Percentiles rank a stretch among this genome's conserved stretches.
These are phyloP conservation scores for Suillus subluteus DNA, from an alignment of 768 basidiomycete genomes.

Conservation along the genomic window DNA sequence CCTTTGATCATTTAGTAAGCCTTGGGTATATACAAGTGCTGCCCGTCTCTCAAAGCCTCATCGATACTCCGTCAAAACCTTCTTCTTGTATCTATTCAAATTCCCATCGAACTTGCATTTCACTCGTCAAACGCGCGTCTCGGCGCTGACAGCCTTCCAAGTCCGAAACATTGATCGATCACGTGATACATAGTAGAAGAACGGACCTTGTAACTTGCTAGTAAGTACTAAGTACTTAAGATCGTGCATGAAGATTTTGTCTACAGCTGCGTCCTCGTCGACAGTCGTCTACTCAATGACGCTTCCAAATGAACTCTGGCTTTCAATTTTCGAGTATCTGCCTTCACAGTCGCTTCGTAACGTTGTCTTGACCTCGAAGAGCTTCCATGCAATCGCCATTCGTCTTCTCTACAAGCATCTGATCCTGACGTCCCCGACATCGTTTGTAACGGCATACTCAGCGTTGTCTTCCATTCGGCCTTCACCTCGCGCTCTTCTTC, in stretches of 20 bases:
- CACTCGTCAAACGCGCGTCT: background rate
- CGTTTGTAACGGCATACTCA: conserved; percentile 14
- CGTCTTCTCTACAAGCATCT: conserved; percentile 25
- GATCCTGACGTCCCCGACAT: conserved; percentile 36
- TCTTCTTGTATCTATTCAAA: background rate
- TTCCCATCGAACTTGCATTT: background rate
- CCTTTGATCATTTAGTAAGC: background rate
- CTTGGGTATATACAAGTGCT: background rate
- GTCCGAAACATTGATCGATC: background rate
- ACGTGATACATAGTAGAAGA: background rate
- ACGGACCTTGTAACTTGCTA: background rate
- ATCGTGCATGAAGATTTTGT: background rate
- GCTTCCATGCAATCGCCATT: conserved; percentile 33
- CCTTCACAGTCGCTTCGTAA: conserved; percentile 32
- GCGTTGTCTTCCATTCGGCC: conserved; percentile 15
- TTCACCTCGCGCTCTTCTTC: conserved; percentile 20
- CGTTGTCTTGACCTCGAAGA: conserved; percentile 35
- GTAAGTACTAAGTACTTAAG: too few relatives aligned
- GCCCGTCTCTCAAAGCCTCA: background rate
- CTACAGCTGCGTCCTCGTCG: background rate
- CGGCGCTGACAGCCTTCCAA: background rate
- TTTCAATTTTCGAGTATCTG: conserved; percentile 40
- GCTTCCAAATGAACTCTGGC: conserved; percentile 43
- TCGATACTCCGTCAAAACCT: background rate
- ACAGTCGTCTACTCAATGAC: background rate